These are phyloP conservation scores for Oryza rufipogon DNA, from an alignment of 176 grass and related monocot species.

Conservation along the genomic window DNA sequence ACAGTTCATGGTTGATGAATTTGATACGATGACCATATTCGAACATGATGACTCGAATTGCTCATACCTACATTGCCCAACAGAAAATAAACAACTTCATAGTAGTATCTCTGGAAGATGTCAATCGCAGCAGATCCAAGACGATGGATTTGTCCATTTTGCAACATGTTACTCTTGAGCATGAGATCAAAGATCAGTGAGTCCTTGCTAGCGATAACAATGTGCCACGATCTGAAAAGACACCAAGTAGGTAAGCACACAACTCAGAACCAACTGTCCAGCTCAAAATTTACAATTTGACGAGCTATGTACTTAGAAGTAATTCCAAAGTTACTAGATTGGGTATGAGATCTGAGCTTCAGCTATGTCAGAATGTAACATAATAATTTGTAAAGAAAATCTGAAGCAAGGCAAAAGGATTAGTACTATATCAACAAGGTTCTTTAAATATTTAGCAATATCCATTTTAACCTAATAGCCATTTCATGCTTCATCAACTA, in stretches of 20 bases:
- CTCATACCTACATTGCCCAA: not conserved
- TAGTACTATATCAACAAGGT: not conserved
- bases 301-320: not conserved
- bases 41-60: not conserved
- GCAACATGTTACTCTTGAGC: not conserved
- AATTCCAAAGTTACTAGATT: not conserved
- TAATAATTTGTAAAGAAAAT: not conserved
- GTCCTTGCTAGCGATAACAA: not conserved
- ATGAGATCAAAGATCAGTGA: not conserved
- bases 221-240: conserved; percentile 34
- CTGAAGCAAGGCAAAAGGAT: not conserved
- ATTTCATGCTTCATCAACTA: not conserved
- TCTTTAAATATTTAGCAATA: not conserved
- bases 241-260: not conserved
- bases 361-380: not conserved
- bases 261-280: not conserved
- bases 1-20: not conserved
- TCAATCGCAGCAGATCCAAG: not conserved
- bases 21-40: not conserved
- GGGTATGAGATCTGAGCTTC: not conserved
- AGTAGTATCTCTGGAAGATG: not conserved
- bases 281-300: not conserved
- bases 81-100: not conserved
- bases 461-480: not conserved
- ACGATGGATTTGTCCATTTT: not conserved